A percentile compares a stretch with the other conserved stretches of the same genome.
phyloP scores from a whole-genome alignment of 2,329 filamentous ascomycete genomes.

The Verticillium longisporum region DNA sequence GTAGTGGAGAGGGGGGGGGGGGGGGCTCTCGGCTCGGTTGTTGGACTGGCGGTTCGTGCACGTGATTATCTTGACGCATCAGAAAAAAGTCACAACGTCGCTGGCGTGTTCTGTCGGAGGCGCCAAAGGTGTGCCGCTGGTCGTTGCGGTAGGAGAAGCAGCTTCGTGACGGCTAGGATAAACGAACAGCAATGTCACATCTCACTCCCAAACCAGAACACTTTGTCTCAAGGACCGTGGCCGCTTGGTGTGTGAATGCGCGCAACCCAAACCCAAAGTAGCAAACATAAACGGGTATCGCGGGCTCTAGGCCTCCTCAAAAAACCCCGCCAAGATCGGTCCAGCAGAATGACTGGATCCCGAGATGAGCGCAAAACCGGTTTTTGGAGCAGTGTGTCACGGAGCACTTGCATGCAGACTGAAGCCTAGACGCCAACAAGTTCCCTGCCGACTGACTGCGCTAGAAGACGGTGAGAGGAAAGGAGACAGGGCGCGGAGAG shows the following conservation, averaged over 20 bases:
- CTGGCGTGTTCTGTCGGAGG: no score
- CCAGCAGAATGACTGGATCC: conserved; percentile 6
- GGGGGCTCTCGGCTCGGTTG: no score
- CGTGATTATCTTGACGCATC: no score
- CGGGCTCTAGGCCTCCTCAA: background rate
- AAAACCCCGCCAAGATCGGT: conserved; percentile 9
- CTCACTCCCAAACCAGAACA: background rate
- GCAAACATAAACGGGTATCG: background rate
- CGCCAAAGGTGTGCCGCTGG: no score
- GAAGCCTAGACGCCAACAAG: conserved; percentile 8
- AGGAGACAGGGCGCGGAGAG: background rate
- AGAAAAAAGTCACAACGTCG: no score
- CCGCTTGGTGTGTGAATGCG: background rate
- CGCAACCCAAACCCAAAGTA: background rate
- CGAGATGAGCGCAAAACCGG: conserved; percentile 7
- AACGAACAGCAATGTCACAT: background rate
- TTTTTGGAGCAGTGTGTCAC: conserved; percentile 8
- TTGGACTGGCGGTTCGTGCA: no score
- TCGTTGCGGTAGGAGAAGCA: no score
- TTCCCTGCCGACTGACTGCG: conserved; percentile 5
- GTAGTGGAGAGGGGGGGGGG: no score
- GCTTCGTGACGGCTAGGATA: no score
- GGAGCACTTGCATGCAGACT: conserved; percentile 10
- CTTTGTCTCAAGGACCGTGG: background rate
- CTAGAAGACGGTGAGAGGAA: conserved; percentile 9